phyloP scores from a whole-genome alignment of 2,329 filamentous ascomycete genomes.

The Alternaria incomplexa region DNA sequence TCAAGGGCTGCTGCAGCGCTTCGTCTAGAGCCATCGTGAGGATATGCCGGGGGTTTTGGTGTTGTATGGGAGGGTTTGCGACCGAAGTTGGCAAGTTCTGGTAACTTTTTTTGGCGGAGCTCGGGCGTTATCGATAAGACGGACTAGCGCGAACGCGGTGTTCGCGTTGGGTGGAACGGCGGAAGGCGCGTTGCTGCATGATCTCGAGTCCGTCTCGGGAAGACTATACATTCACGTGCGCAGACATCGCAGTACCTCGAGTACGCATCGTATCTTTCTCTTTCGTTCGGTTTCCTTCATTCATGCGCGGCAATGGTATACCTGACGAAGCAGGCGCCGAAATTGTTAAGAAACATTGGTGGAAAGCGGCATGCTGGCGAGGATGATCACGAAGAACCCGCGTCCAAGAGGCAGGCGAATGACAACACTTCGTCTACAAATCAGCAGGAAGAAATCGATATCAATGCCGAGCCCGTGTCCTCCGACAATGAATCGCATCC shows the following conservation, averaged over 20 bases:
- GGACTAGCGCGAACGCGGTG: constrained; percentile 11
- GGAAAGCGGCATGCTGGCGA: constrained; percentile 45
- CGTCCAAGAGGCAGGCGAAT: constrained; percentile 7
- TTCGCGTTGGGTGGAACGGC: constrained; percentile 2
- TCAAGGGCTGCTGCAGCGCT: constrained; percentile 60
- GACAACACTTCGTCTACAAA: not conserved
- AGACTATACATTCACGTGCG: not conserved
- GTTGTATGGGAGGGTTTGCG: not conserved
- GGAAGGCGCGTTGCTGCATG: constrained; percentile 4
- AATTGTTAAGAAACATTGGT: constrained; percentile 39
- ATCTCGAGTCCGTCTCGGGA: not conserved
- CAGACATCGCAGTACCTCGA: not conserved
- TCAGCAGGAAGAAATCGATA: constrained; percentile 7
- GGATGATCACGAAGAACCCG: constrained; percentile 45
- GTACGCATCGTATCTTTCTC: not conserved
- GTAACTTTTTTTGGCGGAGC: constrained; percentile 29
- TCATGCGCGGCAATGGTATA: constrained; percentile 14
- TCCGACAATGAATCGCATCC: constrained; percentile 26
- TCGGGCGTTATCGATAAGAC: constrained; percentile 16
- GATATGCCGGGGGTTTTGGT: not conserved
- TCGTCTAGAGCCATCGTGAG: constrained; percentile 41
- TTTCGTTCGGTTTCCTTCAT: not conserved
- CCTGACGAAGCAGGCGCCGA: constrained; percentile 12
- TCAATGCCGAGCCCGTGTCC: constrained; percentile 29
- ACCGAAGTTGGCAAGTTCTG: not conserved